Evolutionary conservation across 73 alveolate genomes (phyloP), one percentile per base, ranked within the genome.

Genomic region (Halteria grandinella): DNA sequence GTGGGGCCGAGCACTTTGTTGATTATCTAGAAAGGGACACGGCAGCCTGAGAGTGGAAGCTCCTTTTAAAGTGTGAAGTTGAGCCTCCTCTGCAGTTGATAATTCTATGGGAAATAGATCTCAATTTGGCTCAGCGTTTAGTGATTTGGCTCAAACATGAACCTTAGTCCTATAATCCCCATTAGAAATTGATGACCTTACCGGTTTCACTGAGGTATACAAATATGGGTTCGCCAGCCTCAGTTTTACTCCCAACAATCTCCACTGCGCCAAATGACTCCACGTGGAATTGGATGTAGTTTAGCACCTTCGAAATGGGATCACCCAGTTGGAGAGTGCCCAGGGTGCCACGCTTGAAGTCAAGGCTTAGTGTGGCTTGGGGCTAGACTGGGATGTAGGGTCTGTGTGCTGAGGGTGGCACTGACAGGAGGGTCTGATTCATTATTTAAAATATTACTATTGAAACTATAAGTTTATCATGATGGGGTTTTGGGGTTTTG

Each of bases 1-100:
- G 87, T 75, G 24, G 87, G 78, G 21, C 87, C 87, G 78, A 75
- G 63, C 29, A 75, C 15, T 7, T 57, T 8, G 40, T 33, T 57
- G 10, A 75, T 18, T 31, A 1, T 17, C 3, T 62, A 2, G 59
- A 41, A 39, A 36, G 11, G 6, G 11, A 20, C 31, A 55, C 36
- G 47, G 0, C 14, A 1, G 1, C 4, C 37, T 25, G 45, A 7
- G 7, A 55, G 14, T 51, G 27, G 17, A 27, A 21, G 31, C 25
- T 50, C 23, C 23, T 49, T 59, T 70, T 34, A 48, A 18, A 70
- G 70, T 49, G 43, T 1, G 14, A 23, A 31, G n/a, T 49, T 14
- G 1, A 70, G 10, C 17, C 71, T 14, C 57, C 37, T 3, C 23
- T 33, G 25, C 1, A 5, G 27, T 20, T 49, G 55, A 4, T 15